These are phyloP conservation scores for Citrus reticulata DNA, from an alignment of 345 rosid species.

Conservation along the genomic window DNA sequence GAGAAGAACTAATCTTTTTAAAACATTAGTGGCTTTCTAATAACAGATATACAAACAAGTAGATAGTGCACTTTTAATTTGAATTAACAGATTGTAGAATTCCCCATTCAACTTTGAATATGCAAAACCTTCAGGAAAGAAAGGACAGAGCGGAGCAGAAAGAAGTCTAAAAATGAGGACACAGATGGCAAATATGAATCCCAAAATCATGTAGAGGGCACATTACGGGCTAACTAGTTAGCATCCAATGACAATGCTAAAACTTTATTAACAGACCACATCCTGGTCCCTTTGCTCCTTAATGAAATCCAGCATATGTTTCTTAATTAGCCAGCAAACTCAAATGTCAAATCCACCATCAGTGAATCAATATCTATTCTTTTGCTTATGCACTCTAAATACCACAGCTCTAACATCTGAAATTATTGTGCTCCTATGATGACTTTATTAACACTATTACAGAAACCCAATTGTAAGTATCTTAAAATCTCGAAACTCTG, in stretches of 20 bases:
- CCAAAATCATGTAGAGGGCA: neutral
- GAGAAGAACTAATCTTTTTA: neutral
- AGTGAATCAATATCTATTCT: neutral
- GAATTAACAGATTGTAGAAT: neutral
- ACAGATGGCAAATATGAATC: neutral
- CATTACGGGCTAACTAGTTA: neutral
- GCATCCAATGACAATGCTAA: neutral
- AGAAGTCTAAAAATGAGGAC: neutral
- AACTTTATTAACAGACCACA: neutral
- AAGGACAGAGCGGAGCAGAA: neutral
- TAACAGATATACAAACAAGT: neutral
- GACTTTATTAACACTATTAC: neutral
- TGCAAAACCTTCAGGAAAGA: neutral
- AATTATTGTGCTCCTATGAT: neutral
- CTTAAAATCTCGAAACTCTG: slow-evolving; percentile 8
- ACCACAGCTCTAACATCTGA: neutral
- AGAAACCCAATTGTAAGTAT: neutral
- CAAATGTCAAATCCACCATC: neutral
- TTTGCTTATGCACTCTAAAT: neutral
- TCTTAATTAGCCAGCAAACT: neutral
- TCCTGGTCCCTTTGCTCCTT: neutral
- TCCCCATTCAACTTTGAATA: neutral
- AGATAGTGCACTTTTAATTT: neutral
- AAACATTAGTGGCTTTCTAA: neutral
- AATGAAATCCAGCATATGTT: neutral